A percentile compares a stretch with the other conserved stretches of the same genome.
Evolutionary conservation across 495 filamentous ascomycete species (phyloP).

Genomic region (Cercophora newfieldiana): DNA sequence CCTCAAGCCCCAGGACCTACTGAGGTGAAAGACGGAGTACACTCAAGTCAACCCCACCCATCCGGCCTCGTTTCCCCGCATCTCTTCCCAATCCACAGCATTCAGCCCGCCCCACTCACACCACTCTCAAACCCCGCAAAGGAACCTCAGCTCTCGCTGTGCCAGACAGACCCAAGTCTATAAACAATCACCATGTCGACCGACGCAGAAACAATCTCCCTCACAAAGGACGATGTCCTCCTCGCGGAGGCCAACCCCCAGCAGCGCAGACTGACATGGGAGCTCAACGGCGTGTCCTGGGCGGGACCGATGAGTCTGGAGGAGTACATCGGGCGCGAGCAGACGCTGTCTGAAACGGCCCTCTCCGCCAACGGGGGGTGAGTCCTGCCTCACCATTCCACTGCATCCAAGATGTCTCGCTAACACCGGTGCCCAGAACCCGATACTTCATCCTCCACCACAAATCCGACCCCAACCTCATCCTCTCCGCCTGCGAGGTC

Average conservation of each 20-base stretch:
- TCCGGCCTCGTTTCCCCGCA: too few species aligned
- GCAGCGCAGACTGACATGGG: slow-evolving; percentile 25
- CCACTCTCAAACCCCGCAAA: neutral
- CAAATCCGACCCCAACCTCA: slow-evolving; percentile 18
- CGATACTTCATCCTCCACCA: slow-evolving; percentile 25
- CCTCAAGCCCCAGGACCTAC: too few species aligned
- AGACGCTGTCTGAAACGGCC: slow-evolving; percentile 18
- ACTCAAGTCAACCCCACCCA: too few species aligned
- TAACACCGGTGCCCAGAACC: neutral
- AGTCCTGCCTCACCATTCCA: neutral
- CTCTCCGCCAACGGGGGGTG: slow-evolving; percentile 21
- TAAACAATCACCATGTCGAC: slow-evolving; percentile 12
- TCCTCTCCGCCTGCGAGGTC: slow-evolving; percentile 28
- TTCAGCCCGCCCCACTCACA: neutral
- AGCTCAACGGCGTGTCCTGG: slow-evolving; percentile 28
- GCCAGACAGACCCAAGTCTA: neutral
- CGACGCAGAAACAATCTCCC: slow-evolving; percentile 3
- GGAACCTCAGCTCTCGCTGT: neutral
- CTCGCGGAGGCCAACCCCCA: slow-evolving; percentile 22
- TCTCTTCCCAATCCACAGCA: neutral
- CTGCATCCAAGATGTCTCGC: neutral
- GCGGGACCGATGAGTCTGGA: slow-evolving; percentile 22
- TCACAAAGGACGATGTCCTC: slow-evolving; percentile 13
- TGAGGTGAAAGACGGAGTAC: too few species aligned
- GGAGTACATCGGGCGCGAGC: slow-evolving; percentile 25